Evolutionary conservation across 2,329 filamentous ascomycete species (phyloP), one percentile per base, ranked within the genome.

Genomic region (Fusarium albidum): DNA sequence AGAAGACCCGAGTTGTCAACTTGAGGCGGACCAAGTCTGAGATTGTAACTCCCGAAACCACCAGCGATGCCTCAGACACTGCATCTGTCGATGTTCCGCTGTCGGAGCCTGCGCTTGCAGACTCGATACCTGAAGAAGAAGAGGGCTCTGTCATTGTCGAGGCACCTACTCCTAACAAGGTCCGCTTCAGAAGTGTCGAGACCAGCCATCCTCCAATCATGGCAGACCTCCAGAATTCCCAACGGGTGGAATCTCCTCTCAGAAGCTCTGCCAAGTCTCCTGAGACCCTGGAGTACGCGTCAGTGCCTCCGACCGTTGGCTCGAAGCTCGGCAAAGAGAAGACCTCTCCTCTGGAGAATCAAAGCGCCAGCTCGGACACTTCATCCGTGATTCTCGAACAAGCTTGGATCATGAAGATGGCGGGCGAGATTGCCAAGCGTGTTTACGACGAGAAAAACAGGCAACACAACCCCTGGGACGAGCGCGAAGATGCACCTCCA

Each of bases 401-500:
- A 71, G 91, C 90, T 3, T 95, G 91, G 90, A 89, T 95, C 75
- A 86, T 89, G 77, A 95, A 96, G 78, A 95, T 99, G 85, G 93
- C 94, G 6, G 88, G 88, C 59, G 95, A 98, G 73, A 94, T 98
- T 66, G 92, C 92, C 29, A 81, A 87, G 43, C 89, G 91, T 49
- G 92, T 96, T 61, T 91, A 94, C 62, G 91, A 96, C 64, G 91
- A 96, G 75, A 95, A 96, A 75, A 78, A 80, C 47, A 77, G 79
- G 33, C 67, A 69, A 44, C 63, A 52, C 35, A 62, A 66, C 50
- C 49, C 55, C 14, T 74, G 72, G 72, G 82, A 80, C 34, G 82
- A 85, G 52, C 74, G 78, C 46, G 81, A 86, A 55, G 81, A 84
- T 39, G 71, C 76, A 6, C 84, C 85, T 6, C 85, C 85, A 25